A percentile compares a stretch with the other conserved stretches of the same genome.
Conservation (phyloP, 1,284 basidiomycete genomes). For the Phellinidium pouzarii region DNA sequence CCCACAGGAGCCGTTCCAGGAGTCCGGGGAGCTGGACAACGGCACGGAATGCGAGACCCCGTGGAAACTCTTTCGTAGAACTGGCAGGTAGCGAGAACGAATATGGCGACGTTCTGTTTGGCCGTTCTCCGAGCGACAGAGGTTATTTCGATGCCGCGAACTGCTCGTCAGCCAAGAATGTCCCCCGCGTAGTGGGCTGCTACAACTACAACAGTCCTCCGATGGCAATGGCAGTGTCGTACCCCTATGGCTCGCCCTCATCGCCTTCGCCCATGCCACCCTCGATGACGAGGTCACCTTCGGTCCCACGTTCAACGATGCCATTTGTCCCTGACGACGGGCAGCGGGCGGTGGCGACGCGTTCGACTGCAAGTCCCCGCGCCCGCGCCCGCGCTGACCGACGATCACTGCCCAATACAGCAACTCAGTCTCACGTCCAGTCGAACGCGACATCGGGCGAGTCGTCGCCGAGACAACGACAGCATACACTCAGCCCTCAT, state of each 20-base stretch:
- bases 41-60: constrained; percentile 18
- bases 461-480: constrained; percentile 13
- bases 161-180: not conserved
- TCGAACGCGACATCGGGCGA: constrained; percentile 11
- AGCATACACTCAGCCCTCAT: constrained; percentile 37
- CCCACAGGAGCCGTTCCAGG: constrained; percentile 18
- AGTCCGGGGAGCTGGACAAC: constrained; percentile 16
- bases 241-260: constrained; percentile 10
- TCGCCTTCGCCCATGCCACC: constrained; percentile 17
- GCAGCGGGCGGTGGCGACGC: constrained; percentile 2
- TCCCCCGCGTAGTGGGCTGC: constrained; percentile 3
- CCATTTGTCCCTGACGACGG: not conserved
- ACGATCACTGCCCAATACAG: constrained; percentile 16
- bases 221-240: constrained; percentile 9
- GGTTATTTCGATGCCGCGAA: not conserved
- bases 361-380: constrained; percentile 3
- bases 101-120: constrained; percentile 5
- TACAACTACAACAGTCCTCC: not conserved
- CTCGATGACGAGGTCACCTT: constrained; percentile 15
- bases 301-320: constrained; percentile 6
- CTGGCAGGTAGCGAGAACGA: constrained; percentile 7
- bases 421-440: constrained; percentile 4
- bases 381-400: constrained; percentile 10
- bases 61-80: constrained; percentile 13
- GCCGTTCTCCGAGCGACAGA: not conserved